Evolutionary conservation across 2,329 filamentous ascomycete species (phyloP).

Genomic region (Westerdykella sp.): DNA sequence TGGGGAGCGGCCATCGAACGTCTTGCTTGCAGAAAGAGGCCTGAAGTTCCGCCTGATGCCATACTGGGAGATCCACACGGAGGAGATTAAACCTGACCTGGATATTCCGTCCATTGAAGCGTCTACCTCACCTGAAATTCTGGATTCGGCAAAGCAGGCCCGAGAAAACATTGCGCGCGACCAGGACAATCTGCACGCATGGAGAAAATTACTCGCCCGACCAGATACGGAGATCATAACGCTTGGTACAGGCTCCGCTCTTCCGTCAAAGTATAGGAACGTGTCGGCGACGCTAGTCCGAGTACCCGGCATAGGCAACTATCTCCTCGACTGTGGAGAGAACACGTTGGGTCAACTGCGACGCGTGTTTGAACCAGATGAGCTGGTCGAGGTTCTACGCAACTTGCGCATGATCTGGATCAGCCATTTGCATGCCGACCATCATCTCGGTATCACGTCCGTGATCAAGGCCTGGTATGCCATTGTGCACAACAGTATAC

Average conservation of each 20-base stretch:
- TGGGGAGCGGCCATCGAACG: constrained; percentile 8
- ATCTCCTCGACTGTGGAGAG: constrained; percentile 87
- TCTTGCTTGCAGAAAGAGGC: constrained; percentile 36
- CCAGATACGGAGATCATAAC: constrained; percentile 76
- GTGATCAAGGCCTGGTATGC: constrained; percentile 77
- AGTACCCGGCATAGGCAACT: constrained; percentile 79
- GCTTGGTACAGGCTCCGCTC: constrained; percentile 83
- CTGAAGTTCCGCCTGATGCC: constrained; percentile 44
- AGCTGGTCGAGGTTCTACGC: constrained; percentile 64
- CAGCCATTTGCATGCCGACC: constrained; percentile 92
- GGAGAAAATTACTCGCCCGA: constrained; percentile 63
- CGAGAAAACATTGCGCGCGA: constrained; percentile 31
- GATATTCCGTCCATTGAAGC: constrained; percentile 42
- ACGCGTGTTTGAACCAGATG: constrained; percentile 60
- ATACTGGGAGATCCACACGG: constrained; percentile 33
- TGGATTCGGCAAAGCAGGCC: constrained; percentile 47
- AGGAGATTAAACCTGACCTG: constrained; percentile 34
- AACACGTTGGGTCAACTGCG: constrained; percentile 83
- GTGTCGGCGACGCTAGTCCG: constrained; percentile 82
- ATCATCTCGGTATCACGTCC: constrained; percentile 78
- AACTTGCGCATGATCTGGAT: constrained; percentile 83
- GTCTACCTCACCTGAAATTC: constrained; percentile 43
- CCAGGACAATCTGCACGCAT: constrained; percentile 44
- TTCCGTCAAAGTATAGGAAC: constrained; percentile 90
- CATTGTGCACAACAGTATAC: constrained; percentile 44